Base-by-base conservation (phyloP, 2,329 filamentous ascomycete genomes). In the Zalaria obscura region DNA sequence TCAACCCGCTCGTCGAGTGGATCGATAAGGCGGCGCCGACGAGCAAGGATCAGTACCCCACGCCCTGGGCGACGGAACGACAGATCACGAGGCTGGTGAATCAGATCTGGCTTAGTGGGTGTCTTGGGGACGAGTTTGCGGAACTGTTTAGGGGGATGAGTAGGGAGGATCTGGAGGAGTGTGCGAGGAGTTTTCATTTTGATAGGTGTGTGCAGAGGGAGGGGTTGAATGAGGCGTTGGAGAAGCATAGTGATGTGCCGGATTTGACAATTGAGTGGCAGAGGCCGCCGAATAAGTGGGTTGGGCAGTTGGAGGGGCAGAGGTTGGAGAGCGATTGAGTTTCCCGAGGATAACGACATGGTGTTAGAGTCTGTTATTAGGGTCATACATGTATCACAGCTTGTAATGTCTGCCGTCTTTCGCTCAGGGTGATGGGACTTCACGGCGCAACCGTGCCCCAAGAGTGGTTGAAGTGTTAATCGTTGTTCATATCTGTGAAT, bases 81-180 rank as follows among this genome's bases (percentile, higher is more conserved):
- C 55, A 58, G 45, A 47, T 59, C 34, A 52, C 48, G 5, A 57
- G 69, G 4, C 52, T 61, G 8, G 59, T 70, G 48, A 51, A 67
- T 47, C 65, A 73, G 52, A 63, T 64, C 2, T 66, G 68, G 48
- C 50, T 77, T 49, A 66, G 67, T 5, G 66, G 68, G 44, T 70
- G 68, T 40, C 59, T 73, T 43, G 61, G 62, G 4, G 65, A 68
- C 53, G 75, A 78, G 52, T 69, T 73, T 53, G 73, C 72, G 1
- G 66, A 68, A 49, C 54, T 72, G 26, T 76, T 78, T 47, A 56
- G 61, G 34, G 69, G 58, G 3, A 72, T 70, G 60, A 62, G 55
- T 0, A 53, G 67, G 40, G 64, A 67, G 27, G 67, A 76, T 47
- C 49, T 76, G 11, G 72, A 76, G 45, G 67, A 65, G 45, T 54